phyloP scores from a whole-genome alignment of 1,139 yeast genomes.

The Pneumocystis wakefieldiae region DNA sequence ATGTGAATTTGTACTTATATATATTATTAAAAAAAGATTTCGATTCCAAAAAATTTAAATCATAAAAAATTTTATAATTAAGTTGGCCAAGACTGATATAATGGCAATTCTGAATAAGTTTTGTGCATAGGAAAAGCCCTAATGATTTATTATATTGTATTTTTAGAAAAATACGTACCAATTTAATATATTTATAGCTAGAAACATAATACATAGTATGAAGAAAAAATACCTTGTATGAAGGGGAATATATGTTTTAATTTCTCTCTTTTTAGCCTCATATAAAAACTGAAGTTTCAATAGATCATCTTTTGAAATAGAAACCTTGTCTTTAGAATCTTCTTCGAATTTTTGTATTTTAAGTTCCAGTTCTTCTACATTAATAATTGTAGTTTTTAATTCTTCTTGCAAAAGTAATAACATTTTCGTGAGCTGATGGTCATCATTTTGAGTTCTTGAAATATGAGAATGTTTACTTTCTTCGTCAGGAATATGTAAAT shows the following conservation, averaged over 20 bases:
- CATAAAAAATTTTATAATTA: neutral
- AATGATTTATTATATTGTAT: neutral
- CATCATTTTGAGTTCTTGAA: neutral
- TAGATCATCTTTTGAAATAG: neutral
- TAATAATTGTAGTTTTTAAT: neutral
- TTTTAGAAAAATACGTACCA: neutral
- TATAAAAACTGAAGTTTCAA: neutral
- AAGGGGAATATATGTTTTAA: neutral
- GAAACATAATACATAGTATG: neutral
- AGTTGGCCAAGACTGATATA: neutral
- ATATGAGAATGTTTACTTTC: neutral
- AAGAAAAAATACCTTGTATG: neutral
- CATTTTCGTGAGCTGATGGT: neutral
- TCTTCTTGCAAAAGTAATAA: neutral
- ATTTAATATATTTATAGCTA: neutral
- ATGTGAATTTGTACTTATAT: neutral
- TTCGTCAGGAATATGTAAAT: neutral
- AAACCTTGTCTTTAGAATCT: neutral
- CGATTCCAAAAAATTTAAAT: neutral
- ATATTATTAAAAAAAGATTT: neutral
- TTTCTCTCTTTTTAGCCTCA: neutral
- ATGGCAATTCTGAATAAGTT: neutral
- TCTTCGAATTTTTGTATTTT: neutral
- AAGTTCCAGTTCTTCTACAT: neutral
- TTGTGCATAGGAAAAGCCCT: neutral